phyloP scores from a whole-genome alignment of 345 rosid genomes.

The Eucalyptus virginea region DNA sequence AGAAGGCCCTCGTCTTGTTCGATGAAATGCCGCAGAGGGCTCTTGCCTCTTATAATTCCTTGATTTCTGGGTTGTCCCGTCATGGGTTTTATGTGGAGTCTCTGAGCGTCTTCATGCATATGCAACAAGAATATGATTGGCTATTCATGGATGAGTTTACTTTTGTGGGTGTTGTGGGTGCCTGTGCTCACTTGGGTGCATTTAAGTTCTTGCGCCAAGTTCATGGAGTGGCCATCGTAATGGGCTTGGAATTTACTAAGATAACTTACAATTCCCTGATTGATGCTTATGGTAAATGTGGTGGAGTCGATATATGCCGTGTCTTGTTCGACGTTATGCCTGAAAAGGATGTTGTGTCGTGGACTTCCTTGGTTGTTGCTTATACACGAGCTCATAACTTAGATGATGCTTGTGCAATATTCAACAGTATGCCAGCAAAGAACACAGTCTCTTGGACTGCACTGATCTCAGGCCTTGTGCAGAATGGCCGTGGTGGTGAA shows the following conservation, averaged over 20 bases:
- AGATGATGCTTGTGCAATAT: slow-evolving; percentile 20
- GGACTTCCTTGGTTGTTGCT: slow-evolving; percentile 33
- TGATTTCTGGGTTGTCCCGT: no score
- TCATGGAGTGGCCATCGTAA: slow-evolving; percentile 10
- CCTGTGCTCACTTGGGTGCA: slow-evolving; percentile 21
- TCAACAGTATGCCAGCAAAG: slow-evolving; percentile 18
- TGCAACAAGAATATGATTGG: slow-evolving; percentile 2
- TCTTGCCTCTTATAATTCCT: no score
- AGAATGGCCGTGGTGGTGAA: slow-evolving; percentile 8
- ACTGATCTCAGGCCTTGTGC: slow-evolving; percentile 20
- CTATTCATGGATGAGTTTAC: slow-evolving; percentile 17
- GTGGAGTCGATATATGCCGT: slow-evolving; percentile 6
- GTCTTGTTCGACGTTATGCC: slow-evolving; percentile 13
- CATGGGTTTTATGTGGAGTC: slow-evolving; percentile 18
- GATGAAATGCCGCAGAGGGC: no score
- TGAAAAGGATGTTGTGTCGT: slow-evolving; percentile 27
- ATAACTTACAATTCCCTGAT: slow-evolving; percentile 22
- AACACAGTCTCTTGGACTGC: slow-evolving; percentile 28
- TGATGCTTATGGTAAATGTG: slow-evolving; percentile 39
- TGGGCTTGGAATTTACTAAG: slow-evolving; percentile 16
- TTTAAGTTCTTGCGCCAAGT: slow-evolving; percentile 13
- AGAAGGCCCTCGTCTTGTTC: no score
- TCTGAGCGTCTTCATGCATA: slow-evolving; percentile 1
- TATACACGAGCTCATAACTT: slow-evolving; percentile 11
- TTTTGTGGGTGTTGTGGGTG: slow-evolving; percentile 18